Evolutionary conservation across 805 yeast genomes (phyloP), one percentile per base, ranked within the genome.

Genomic region (Starmerella floris): DNA sequence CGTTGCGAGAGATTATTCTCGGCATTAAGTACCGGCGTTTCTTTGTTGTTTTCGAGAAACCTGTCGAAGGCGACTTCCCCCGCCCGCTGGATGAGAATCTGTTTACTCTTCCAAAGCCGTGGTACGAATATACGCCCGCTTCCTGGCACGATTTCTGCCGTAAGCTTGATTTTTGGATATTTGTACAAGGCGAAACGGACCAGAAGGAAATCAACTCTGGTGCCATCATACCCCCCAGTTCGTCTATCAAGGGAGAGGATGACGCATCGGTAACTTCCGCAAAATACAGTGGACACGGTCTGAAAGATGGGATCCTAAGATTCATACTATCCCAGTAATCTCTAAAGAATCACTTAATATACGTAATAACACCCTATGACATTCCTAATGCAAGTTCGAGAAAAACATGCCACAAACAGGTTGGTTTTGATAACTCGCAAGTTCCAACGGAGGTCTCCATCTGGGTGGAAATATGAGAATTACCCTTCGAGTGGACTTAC

Each of bases 21-120:
- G 53, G 47, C 4, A 35, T 51, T 42, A 33, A 19, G 30, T 11
- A 33, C 11, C 19, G 43, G n/a, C 44, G 51, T 3, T 10, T 39
- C 8, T 36, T 40, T 13, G 52, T 51, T 5, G 49, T 51, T 15
- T 51, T 54, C 37, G 56, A 50, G 31, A 33, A 17, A 13, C 55
- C 55, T 11, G 43, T 44, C 2, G 38, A 38, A 17, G 51, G 51
- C 16, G 3, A 23, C 34, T 43, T 43, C 48, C 38, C 30, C 35
- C 25, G 20, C 13, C 53, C 53, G 22, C 21, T 16, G 21, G 54
- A 50, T 30, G 22, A 19, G 22, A 30, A 49, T 26, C 30, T 48
- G 32, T 53, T 51, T 41, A 33, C 25, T 4, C 37, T 44, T 8
- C 22, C 35, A 27, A 48, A 43, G 25, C 45, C 44, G 16, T 54